Evolutionary conservation across 306 rosid genomes (phyloP).

Genomic region (Sicyos baderoa): DNA sequence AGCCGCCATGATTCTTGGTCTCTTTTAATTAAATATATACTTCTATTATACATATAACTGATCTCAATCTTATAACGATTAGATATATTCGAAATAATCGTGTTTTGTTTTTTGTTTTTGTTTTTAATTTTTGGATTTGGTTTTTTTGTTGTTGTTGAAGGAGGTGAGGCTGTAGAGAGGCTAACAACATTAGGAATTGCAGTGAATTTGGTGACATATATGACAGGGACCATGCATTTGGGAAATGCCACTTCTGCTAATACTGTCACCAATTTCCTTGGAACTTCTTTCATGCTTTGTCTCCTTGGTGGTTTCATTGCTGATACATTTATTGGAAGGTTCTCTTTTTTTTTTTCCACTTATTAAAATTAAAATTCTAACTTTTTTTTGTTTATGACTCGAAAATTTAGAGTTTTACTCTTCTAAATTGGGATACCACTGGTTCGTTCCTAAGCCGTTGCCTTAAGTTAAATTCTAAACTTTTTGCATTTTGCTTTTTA

Average conservation of each 20-base stretch:
- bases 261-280: conserved; percentile 74
- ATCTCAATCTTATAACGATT: not conserved
- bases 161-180: conserved; percentile 80
- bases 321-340: conserved; percentile 90
- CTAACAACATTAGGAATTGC: conserved; percentile 79
- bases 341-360: not conserved
- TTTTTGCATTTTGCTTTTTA: not conserved
- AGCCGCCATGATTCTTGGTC: conserved; percentile 76
- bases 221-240: conserved; percentile 76
- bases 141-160: conserved; percentile 23
- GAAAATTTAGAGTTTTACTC: no score
- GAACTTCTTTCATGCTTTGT: conserved; percentile 89
- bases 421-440: no score
- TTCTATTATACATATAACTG: not conserved
- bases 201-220: conserved; percentile 74
- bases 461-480: no score
- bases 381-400: no score
- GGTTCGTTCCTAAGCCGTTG: no score
- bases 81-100: no score
- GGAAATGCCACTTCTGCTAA: conserved; percentile 86
- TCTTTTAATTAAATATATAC: not conserved
- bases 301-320: conserved; percentile 82
- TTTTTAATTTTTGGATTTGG: not conserved
- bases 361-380: not conserved
- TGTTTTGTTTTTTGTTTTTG: no score